Percentiles rank a stretch among this genome's conserved stretches.
Evolutionary conservation across 495 filamentous ascomycete genomes (phyloP).

Genomic region (Penicillium pulvis): DNA sequence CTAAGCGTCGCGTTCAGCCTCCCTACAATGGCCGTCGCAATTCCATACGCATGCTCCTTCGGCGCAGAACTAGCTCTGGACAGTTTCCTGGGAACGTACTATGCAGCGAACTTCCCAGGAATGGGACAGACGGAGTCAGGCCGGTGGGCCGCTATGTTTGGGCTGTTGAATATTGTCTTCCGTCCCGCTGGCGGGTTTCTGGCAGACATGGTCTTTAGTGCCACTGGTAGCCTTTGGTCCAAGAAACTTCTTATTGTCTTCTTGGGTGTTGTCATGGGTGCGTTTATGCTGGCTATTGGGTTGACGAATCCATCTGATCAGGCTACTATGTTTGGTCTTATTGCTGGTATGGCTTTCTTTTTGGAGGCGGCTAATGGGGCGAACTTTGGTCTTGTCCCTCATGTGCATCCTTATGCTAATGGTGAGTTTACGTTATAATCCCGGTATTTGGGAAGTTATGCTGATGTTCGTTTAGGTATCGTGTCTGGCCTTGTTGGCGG

Average conservation of each 20-base stretch:
- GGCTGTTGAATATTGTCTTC: constrained; percentile 77
- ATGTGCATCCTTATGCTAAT: constrained; percentile 77
- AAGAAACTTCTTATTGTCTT: constrained; percentile 75
- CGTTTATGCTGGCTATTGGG: constrained; percentile 72
- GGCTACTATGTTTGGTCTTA: constrained; percentile 73
- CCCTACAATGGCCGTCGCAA: constrained; percentile 66
- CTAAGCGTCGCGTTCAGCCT: constrained; percentile 60
- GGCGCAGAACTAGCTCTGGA: constrained; percentile 87
- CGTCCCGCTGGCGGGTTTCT: constrained; percentile 75
- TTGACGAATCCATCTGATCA: constrained; percentile 59
- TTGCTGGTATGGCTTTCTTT: constrained; percentile 77
- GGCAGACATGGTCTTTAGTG: constrained; percentile 70
- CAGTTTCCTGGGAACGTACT: constrained; percentile 78
- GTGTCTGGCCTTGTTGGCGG: constrained; percentile 78
- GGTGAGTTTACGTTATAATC: constrained; percentile 40
- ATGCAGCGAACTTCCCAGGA: constrained; percentile 70
- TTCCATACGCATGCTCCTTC: constrained; percentile 84
- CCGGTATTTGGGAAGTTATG: neutral
- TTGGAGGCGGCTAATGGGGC: constrained; percentile 82
- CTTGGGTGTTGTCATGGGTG: constrained; percentile 64
- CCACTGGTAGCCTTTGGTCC: constrained; percentile 62
- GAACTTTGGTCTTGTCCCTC: constrained; percentile 83
- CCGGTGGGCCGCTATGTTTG: constrained; percentile 88
- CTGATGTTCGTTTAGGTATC: constrained; percentile 49
- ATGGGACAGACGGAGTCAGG: constrained; percentile 74